phyloP scores from a whole-genome alignment of 2,329 filamentous ascomycete genomes.

The Calonectria hawksworthii region DNA sequence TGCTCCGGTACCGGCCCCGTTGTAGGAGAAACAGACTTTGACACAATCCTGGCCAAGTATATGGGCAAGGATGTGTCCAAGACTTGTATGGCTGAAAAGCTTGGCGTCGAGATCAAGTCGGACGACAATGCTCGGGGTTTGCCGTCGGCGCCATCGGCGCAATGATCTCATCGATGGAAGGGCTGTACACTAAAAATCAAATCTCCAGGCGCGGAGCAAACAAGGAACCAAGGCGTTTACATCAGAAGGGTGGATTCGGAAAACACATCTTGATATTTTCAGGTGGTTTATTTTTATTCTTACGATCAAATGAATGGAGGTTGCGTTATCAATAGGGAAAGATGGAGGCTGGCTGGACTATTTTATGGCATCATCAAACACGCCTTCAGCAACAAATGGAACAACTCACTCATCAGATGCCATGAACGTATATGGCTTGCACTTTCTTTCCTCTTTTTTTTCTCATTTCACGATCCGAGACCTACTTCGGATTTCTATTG shows the following conservation, averaged over 20 bases:
- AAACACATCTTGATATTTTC: conserved; percentile 34
- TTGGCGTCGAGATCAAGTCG: conserved; percentile 70
- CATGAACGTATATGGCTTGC: conserved; percentile 1
- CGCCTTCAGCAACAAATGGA: conserved; percentile 11
- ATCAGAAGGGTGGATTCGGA: conserved; percentile 44
- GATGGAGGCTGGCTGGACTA: conserved; percentile 13
- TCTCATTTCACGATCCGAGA: neutral
- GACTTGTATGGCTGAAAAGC: conserved; percentile 56
- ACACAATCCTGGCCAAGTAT: conserved; percentile 79
- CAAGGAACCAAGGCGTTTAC: conserved; percentile 45
- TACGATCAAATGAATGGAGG: conserved; percentile 19
- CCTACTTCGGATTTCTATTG: neutral
- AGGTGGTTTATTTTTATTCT: conserved; percentile 5
- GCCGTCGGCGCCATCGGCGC: conserved; percentile 33
- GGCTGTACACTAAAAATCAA: conserved; percentile 44
- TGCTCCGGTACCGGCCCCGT: conserved; percentile 93
- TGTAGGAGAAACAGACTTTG: conserved; percentile 90
- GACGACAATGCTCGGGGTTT: conserved; percentile 39
- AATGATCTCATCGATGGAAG: conserved; percentile 21
- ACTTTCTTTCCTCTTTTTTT: conserved; percentile 5
- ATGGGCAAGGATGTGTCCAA: conserved; percentile 61
- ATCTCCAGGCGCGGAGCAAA: conserved; percentile 39
- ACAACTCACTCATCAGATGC: conserved; percentile 15
- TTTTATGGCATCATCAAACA: conserved; percentile 11
- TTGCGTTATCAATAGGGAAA: conserved; percentile 10